phyloP scores from a whole-genome alignment of 345 rosid species.

The Euphorbia peplus region DNA sequence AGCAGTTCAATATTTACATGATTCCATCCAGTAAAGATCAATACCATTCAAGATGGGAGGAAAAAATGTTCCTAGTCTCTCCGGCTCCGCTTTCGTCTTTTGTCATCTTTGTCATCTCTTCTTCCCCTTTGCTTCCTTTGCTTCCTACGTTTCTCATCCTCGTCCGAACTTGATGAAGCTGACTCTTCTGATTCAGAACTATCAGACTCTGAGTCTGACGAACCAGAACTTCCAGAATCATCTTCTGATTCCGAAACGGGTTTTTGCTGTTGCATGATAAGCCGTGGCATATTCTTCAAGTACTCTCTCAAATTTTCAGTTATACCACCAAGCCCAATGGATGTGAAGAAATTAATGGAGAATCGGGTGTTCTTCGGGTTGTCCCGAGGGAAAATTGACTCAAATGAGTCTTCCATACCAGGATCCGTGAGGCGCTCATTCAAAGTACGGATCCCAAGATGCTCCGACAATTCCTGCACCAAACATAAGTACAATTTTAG shows the following conservation, averaged over 20 bases:
- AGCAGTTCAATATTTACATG: constrained; percentile 1
- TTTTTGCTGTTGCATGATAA: constrained; percentile 85
- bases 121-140: background rate
- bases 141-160: constrained; percentile 20
- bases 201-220: constrained; percentile 40
- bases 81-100: constrained; percentile 10
- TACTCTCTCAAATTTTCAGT: constrained; percentile 88
- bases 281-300: constrained; percentile 90
- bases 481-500: constrained; percentile 8
- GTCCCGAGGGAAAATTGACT: constrained; percentile 82
- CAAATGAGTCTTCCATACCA: constrained; percentile 65
- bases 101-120: constrained; percentile 13
- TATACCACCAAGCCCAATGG: constrained; percentile 97
- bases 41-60: background rate
- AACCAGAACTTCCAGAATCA: constrained; percentile 34
- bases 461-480: constrained; percentile 86
- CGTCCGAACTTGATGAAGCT: constrained; percentile 23
- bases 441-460: constrained; percentile 72
- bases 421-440: constrained; percentile 80
- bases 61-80: background rate
- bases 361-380: constrained; percentile 92
- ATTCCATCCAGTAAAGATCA: background rate
- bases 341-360: constrained; percentile 85
- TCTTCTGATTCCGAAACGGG: constrained; percentile 34
- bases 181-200: constrained; percentile 11